Percentiles rank a stretch among this genome's conserved stretches.
Conservation (phyloP, 2,329 filamentous ascomycete genomes). For the Ophiocordyceps robertsii region DNA sequence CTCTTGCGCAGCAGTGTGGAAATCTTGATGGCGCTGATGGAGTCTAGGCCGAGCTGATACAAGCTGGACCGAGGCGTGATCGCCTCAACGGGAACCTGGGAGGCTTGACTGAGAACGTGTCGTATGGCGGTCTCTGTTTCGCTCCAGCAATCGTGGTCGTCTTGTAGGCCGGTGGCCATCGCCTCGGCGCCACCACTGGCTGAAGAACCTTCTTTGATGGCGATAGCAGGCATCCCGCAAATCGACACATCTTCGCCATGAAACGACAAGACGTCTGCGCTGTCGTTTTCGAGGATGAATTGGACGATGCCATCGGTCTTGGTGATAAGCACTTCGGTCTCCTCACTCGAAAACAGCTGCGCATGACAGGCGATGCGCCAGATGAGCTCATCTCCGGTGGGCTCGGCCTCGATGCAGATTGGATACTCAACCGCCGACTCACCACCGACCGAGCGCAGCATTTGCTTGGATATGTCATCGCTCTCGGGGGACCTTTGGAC, state of each 20-base stretch:
- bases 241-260: slow-evolving; percentile 40
- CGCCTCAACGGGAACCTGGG: slow-evolving; percentile 40
- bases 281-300: slow-evolving; percentile 35
- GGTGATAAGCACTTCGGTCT: slow-evolving; percentile 37
- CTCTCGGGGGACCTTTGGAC: slow-evolving; percentile 26
- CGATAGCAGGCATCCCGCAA: slow-evolving; percentile 40
- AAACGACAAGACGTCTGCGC: slow-evolving; percentile 41
- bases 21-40: slow-evolving; percentile 81
- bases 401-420: slow-evolving; percentile 69
- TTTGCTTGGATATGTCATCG: slow-evolving; percentile 1
- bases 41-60: slow-evolving; percentile 80
- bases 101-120: slow-evolving; percentile 39
- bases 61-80: slow-evolving; percentile 53
- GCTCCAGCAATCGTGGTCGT: slow-evolving; percentile 17
- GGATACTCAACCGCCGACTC: slow-evolving; percentile 66
- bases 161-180: not conserved
- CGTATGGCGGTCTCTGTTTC: slow-evolving; percentile 25
- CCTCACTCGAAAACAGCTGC: slow-evolving; percentile 31
- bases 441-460: slow-evolving; percentile 52
- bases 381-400: slow-evolving; percentile 35
- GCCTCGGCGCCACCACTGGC: not conserved
- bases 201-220: not conserved
- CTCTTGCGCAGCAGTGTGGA: slow-evolving; percentile 54
- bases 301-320: slow-evolving; percentile 46
- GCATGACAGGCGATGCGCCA: slow-evolving; percentile 65